Conservation (phyloP, 2,329 filamentous ascomycete species). For the Trichoderma breve region DNA sequence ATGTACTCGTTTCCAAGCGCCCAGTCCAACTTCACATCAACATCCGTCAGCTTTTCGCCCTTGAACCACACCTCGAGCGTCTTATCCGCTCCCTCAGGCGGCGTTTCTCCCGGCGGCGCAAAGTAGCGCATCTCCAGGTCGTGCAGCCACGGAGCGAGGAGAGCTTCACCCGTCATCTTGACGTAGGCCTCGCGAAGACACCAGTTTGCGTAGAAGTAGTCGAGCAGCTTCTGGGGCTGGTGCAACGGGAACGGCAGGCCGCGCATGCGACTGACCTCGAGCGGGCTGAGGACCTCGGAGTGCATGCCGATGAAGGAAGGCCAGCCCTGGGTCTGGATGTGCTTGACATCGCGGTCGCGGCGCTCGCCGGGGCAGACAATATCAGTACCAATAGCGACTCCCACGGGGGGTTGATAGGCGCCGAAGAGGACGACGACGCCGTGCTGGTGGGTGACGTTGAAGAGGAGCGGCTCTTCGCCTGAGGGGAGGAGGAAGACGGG, state of each 20-base stretch:
- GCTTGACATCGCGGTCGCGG: slow-evolving; percentile 57
- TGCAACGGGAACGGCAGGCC: slow-evolving; percentile 30
- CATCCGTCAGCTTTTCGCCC: slow-evolving; percentile 33
- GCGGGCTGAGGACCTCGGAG: slow-evolving; percentile 63
- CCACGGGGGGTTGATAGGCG: slow-evolving; percentile 35
- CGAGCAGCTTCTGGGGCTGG: slow-evolving; percentile 55
- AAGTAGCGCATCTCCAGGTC: slow-evolving; percentile 68
- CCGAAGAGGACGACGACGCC: slow-evolving; percentile 70
- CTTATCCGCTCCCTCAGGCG: slow-evolving; percentile 18
- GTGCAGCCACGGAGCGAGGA: slow-evolving; percentile 69
- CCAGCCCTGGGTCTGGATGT: slow-evolving; percentile 60
- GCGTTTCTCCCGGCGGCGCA: slow-evolving; percentile 47
- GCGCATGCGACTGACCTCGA: slow-evolving; percentile 63
- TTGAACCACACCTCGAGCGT: slow-evolving; percentile 34
- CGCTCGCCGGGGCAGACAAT: slow-evolving; percentile 74
- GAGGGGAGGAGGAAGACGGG: slow-evolving; percentile 51
- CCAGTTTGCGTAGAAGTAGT: slow-evolving; percentile 75
- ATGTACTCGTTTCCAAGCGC: slow-evolving; percentile 53
- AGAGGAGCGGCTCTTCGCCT: slow-evolving; percentile 52
- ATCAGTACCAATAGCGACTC: slow-evolving; percentile 63
- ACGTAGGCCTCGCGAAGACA: slow-evolving; percentile 78
- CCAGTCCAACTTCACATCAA: slow-evolving; percentile 36
- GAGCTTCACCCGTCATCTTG: slow-evolving; percentile 77
- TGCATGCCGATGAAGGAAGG: slow-evolving; percentile 68
- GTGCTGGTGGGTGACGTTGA: slow-evolving; percentile 79